Percentiles rank a stretch among this genome's conserved stretches.
These are phyloP conservation scores for Wickerhamomyces bisporus DNA, from an alignment of 805 yeast species.

Conservation along the genomic window DNA sequence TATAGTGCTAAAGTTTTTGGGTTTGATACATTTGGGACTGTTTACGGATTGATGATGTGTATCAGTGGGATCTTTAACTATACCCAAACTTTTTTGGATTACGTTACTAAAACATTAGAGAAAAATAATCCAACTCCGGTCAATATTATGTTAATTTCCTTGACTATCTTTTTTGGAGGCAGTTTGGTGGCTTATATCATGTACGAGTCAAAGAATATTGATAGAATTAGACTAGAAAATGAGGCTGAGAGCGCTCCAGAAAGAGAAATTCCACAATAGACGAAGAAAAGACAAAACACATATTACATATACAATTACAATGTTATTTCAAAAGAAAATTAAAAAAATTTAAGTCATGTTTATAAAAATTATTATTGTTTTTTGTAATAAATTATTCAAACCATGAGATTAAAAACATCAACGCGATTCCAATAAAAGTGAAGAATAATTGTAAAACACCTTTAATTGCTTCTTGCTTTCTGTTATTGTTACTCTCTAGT, in stretches of 20 bases:
- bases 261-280: slow-evolving; percentile 36
- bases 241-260: slow-evolving; percentile 61
- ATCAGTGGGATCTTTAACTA: slow-evolving; percentile 79
- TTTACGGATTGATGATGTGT: slow-evolving; percentile 82
- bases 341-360: neutral
- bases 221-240: slow-evolving; percentile 46
- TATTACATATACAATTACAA: too few relatives aligned
- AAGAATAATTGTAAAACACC: slow-evolving; percentile 44
- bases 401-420: slow-evolving; percentile 44
- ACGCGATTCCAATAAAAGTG: slow-evolving; percentile 46
- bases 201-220: slow-evolving; percentile 35
- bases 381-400: slow-evolving; percentile 13
- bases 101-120: slow-evolving; percentile 61
- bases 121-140: slow-evolving; percentile 77
- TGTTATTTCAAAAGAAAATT: too few relatives aligned
- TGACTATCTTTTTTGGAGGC: slow-evolving; percentile 42
- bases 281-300: too few relatives aligned
- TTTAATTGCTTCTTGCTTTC: slow-evolving; percentile 32
- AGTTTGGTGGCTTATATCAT: slow-evolving; percentile 24
- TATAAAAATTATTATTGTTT: neutral
- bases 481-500: slow-evolving; percentile 30
- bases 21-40: slow-evolving; percentile 83
- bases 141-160: slow-evolving; percentile 47
- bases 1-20: slow-evolving; percentile 92
- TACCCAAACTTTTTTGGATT: slow-evolving; percentile 65